Percentiles rank a stretch among this genome's conserved stretches.
Conservation (phyloP, 202 grass and related monocot species). For the Hordeum pubiflorum region DNA sequence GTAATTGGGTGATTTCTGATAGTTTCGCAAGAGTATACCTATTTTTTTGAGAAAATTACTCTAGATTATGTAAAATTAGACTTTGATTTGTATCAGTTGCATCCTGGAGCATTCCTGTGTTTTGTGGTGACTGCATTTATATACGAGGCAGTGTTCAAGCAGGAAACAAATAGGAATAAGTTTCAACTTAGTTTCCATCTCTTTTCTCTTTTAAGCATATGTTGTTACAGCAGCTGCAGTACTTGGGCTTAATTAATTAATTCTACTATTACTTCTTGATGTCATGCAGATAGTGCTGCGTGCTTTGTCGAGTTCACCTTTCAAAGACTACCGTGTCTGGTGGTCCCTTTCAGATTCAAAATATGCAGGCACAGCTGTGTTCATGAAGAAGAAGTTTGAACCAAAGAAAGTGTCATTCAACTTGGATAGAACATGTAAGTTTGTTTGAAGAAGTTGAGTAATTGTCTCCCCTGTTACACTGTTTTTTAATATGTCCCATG, state of each 20-base stretch:
- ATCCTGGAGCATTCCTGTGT: neutral
- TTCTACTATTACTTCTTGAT: constrained; percentile 15
- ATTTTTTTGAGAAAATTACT: neutral
- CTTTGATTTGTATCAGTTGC: neutral
- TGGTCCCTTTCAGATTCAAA: constrained; percentile 99
- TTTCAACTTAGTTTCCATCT: neutral
- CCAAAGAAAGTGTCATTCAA: constrained; percentile 83
- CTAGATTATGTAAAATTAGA: neutral
- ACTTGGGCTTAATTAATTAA: neutral
- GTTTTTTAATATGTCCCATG: neutral
- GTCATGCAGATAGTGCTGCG: constrained; percentile 51
- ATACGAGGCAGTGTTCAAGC: neutral
- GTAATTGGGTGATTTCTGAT: neutral
- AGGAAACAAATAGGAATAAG: constrained; percentile 1
- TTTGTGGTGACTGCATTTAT: constrained; percentile 9
- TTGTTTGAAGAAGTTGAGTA: constrained; percentile 17
- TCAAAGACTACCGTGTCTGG: constrained; percentile 72
- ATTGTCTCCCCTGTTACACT: neutral
- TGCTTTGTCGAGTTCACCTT: constrained; percentile 69
- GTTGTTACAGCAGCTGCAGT: constrained; percentile 20
- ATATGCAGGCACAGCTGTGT: constrained; percentile 73
- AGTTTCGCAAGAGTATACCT: neutral
- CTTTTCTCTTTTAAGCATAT: neutral
- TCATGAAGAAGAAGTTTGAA: constrained; percentile 80
- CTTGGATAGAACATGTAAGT: constrained; percentile 75